Percentiles rank a stretch among this genome's conserved stretches.
Evolutionary conservation across 768 basidiomycete species (phyloP).

Genomic region (Pleurotus giganteus): DNA sequence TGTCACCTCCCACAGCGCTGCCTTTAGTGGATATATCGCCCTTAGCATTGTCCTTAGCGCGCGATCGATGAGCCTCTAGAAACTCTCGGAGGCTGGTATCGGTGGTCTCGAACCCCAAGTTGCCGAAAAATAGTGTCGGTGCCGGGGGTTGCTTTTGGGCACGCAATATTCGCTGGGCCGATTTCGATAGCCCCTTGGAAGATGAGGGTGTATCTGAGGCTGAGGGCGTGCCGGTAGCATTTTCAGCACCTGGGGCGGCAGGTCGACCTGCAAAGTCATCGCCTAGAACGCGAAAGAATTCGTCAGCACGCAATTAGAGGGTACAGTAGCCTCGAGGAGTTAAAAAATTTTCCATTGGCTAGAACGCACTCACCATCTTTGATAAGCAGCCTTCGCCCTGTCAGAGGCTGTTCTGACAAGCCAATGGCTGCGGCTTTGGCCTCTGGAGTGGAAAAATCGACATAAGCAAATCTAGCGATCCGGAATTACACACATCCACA

Average conservation of each 20-base stretch:
- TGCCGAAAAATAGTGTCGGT: conserved; percentile 89
- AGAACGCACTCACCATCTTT: conserved; percentile 70
- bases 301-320: conserved; percentile 1
- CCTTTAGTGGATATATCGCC: conserved; percentile 29
- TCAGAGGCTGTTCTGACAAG: conserved; percentile 75
- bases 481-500: background rate
- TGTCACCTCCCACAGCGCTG: conserved; percentile 25
- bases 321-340: conserved; percentile 3
- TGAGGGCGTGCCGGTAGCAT: conserved; percentile 26
- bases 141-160: conserved; percentile 81
- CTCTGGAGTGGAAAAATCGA: conserved; percentile 84
- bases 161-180: conserved; percentile 73
- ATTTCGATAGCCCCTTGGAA: conserved; percentile 50
- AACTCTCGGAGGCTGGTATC: conserved; percentile 71
- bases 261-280: conserved; percentile 75
- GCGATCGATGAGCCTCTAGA: conserved; percentile 62
- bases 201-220: background rate
- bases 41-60: conserved; percentile 29
- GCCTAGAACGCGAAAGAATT: conserved; percentile 40
- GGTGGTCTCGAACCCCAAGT: conserved; percentile 89
- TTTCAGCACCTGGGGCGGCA: conserved; percentile 36
- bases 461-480: conserved; percentile 82
- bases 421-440: conserved; percentile 74
- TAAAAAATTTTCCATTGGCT: background rate
- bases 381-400: conserved; percentile 87